A percentile compares a stretch with the other conserved stretches of the same genome.
Evolutionary conservation across 495 filamentous ascomycete species (phyloP).

Genomic region (Xylaria scruposa): DNA sequence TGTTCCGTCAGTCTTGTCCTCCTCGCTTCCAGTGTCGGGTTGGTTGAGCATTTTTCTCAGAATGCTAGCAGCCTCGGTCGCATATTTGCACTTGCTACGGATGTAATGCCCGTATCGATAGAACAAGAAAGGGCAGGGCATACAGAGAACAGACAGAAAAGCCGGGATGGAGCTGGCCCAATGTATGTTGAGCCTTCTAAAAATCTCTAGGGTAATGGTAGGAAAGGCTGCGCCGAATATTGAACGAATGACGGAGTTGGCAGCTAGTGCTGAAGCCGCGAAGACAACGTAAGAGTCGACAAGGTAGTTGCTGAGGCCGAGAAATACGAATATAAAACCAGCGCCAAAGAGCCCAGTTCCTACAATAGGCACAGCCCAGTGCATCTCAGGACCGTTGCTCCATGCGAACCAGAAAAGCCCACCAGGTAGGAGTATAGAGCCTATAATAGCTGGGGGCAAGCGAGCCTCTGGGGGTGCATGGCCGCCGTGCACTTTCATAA

Average conservation of each 20-base stretch:
- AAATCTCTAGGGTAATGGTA: not conserved
- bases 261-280: conserved; percentile 80
- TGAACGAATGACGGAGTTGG: conserved; percentile 71
- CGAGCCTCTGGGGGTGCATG: conserved; percentile 63
- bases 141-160: not conserved
- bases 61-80: not conserved
- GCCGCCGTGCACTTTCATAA: not conserved
- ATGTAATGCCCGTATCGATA: not conserved
- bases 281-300: conserved; percentile 83
- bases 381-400: conserved; percentile 56
- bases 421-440: conserved; percentile 56
- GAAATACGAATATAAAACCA: conserved; percentile 65
- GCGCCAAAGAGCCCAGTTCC: conserved; percentile 56
- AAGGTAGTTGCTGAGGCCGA: conserved; percentile 79
- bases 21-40: too few species aligned
- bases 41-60: not conserved
- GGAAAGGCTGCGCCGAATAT: not conserved
- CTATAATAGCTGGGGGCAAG: conserved; percentile 76
- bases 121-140: not conserved
- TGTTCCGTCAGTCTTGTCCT: too few species aligned
- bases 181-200: not conserved
- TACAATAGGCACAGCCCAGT: conserved; percentile 61
- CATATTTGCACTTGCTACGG: not conserved
- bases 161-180: not conserved
- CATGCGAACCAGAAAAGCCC: conserved; percentile 70